Evolutionary conservation across 768 basidiomycete genomes (phyloP).

Genomic region (Mycena sanguinolenta): DNA sequence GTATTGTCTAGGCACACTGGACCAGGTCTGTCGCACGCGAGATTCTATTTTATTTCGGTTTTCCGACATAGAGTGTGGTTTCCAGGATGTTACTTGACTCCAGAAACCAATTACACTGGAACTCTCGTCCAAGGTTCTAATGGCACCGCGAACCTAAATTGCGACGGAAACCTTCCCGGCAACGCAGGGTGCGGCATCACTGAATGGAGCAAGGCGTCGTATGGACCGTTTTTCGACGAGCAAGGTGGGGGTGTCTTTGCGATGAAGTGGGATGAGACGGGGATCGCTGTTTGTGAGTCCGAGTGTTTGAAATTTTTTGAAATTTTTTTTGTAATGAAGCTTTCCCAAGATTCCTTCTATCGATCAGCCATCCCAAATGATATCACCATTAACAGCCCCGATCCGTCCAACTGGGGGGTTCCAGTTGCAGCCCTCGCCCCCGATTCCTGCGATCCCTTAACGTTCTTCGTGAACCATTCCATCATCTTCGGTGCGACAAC

Average conservation of each 20-base stretch:
- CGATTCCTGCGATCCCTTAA: constrained; percentile 65
- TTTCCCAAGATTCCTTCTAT: constrained; percentile 80
- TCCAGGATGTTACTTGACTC: constrained; percentile 70
- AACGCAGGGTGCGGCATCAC: constrained; percentile 85
- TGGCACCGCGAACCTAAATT: constrained; percentile 64
- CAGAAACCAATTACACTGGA: constrained; percentile 71
- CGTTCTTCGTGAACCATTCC: constrained; percentile 76
- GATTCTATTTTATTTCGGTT: not conserved
- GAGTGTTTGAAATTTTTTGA: constrained; percentile 1
- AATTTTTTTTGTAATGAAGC: constrained; percentile 6
- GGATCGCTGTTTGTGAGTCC: constrained; percentile 82
- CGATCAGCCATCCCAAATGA: constrained; percentile 81
- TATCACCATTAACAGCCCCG: constrained; percentile 69
- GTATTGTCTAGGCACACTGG: constrained; percentile 84
- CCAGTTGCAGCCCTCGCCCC: constrained; percentile 75
- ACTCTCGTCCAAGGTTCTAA: constrained; percentile 69
- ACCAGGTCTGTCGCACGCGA: constrained; percentile 58
- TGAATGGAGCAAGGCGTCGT: constrained; percentile 87
- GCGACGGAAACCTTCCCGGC: constrained; percentile 62
- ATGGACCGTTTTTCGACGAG: constrained; percentile 85
- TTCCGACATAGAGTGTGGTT: not conserved
- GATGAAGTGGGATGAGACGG: constrained; percentile 89
- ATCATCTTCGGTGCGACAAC: constrained; percentile 77
- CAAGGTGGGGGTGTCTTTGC: constrained; percentile 88
- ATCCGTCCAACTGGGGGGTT: constrained; percentile 76